Percentiles rank a stretch among this genome's conserved stretches.
Conservation (phyloP, 2,329 filamentous ascomycete genomes). For the Sporothrix humicola region DNA sequence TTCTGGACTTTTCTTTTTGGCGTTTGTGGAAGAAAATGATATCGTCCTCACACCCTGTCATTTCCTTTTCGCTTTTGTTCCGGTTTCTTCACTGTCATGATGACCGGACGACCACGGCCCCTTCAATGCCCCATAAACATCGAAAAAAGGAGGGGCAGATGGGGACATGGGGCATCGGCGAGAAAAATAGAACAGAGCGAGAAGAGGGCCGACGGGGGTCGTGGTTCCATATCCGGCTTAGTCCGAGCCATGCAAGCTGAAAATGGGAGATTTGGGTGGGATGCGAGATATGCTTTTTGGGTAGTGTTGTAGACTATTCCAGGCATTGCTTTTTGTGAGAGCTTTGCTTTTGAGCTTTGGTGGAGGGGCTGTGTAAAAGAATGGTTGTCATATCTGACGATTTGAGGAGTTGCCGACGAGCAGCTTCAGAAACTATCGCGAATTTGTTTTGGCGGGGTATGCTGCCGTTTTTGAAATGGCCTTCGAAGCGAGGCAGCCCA, state of each 20-base stretch:
- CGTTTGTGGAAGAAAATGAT: not conserved
- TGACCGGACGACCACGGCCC: not conserved
- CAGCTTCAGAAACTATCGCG: not conserved
- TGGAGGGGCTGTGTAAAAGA: constrained; percentile 19
- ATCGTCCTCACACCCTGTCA: not conserved
- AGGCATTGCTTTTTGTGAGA: not conserved
- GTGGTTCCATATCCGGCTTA: constrained; percentile 23
- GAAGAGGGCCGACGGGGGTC: not conserved
- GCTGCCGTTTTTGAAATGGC: not conserved
- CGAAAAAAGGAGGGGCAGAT: not conserved
- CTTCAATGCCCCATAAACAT: no score
- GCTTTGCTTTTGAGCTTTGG: not conserved
- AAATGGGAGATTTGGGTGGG: constrained; percentile 8
- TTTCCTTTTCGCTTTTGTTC: not conserved
- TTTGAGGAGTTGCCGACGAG: not conserved
- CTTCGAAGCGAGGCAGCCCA: constrained; percentile 23
- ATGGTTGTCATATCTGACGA: not conserved
- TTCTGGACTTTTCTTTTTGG: not conserved
- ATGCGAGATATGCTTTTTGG: not conserved
- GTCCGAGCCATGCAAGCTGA: constrained; percentile 31
- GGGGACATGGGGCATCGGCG: not conserved
- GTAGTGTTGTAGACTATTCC: not conserved
- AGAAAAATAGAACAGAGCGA: constrained; percentile 38
- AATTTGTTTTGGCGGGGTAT: not conserved
- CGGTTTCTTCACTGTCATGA: no score